These are phyloP conservation scores for Phytophthora rubi DNA, from an alignment of 352 stramenopile species.

Conservation along the genomic window DNA sequence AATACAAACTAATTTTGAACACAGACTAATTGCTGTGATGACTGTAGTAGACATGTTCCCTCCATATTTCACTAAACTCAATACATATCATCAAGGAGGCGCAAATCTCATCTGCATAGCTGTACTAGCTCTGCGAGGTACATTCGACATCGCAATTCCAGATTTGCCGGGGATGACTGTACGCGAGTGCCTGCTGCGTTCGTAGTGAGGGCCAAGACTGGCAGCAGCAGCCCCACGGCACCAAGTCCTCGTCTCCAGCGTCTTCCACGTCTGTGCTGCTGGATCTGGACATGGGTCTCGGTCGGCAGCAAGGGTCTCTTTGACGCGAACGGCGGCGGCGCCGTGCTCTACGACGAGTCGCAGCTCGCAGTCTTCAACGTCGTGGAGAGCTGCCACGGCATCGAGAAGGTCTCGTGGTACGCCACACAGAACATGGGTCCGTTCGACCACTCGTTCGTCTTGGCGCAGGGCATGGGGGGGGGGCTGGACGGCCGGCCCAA, in stretches of 20 bases:
- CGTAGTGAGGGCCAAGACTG: slow-evolving; percentile 33
- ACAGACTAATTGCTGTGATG: too few species aligned
- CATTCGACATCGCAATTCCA: too few species aligned
- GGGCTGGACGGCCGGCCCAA: slow-evolving; percentile 81
- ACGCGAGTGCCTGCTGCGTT: slow-evolving; percentile 68
- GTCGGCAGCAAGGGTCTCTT: slow-evolving; percentile 82
- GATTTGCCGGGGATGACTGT: too few species aligned
- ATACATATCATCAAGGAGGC: too few species aligned
- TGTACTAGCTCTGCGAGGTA: too few species aligned
- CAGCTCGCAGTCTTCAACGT: slow-evolving; percentile 94
- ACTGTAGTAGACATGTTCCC: too few species aligned
- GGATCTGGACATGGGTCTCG: slow-evolving; percentile 66
- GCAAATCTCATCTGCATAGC: too few species aligned
- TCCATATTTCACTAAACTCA: too few species aligned
- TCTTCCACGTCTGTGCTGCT: slow-evolving; percentile 32
- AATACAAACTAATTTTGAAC: too few species aligned
- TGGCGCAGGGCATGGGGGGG: slow-evolving; percentile 91
- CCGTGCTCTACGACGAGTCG: slow-evolving; percentile 90
- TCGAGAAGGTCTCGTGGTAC: slow-evolving; percentile 84
- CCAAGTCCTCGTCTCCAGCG: slow-evolving; percentile 47
- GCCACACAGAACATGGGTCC: slow-evolving; percentile 95
- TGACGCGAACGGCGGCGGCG: slow-evolving; percentile 79
- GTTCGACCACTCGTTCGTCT: slow-evolving; percentile 92
- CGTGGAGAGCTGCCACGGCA: slow-evolving; percentile 55
- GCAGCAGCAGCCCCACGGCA: slow-evolving; percentile 61